Evolutionary conservation across 2,329 filamentous ascomycete genomes (phyloP).

Genomic region (Cadophora malorum): DNA sequence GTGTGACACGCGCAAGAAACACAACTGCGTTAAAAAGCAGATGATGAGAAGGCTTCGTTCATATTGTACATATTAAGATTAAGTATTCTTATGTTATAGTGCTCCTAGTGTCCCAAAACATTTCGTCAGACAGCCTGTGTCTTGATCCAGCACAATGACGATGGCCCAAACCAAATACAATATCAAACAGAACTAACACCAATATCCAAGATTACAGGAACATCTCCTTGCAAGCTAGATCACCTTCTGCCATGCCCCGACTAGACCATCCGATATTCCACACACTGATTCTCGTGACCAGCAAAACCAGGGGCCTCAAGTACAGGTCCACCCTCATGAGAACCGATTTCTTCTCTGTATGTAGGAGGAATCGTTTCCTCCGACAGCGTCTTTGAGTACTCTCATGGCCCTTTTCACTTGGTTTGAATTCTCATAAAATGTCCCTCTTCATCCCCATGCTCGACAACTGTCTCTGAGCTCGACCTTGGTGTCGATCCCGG

Average conservation of each 20-base stretch:
- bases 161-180: not conserved
- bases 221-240: too few relatives aligned
- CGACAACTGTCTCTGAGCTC: not conserved
- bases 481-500: not conserved
- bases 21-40: too few relatives aligned
- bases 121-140: not conserved
- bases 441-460: not conserved
- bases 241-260: too few relatives aligned
- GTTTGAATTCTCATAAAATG: not conserved
- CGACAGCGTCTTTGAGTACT: too few relatives aligned
- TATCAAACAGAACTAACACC: not conserved
- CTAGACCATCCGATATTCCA: too few relatives aligned
- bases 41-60: too few relatives aligned
- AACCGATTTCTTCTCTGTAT: too few relatives aligned
- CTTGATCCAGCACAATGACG: not conserved
- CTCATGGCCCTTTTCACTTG: too few relatives aligned
- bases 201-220: not conserved
- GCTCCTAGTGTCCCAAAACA: not conserved
- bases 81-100: not conserved
- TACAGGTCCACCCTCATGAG: too few relatives aligned
- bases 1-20: slow-evolving; percentile 11
- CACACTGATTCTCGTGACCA: too few relatives aligned
- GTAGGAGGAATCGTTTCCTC: too few relatives aligned
- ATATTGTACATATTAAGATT: slow-evolving; percentile 10
- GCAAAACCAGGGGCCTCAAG: too few relatives aligned